Conservation (phyloP, 1,139 yeast species). For the Yamadazyma conglobata region DNA sequence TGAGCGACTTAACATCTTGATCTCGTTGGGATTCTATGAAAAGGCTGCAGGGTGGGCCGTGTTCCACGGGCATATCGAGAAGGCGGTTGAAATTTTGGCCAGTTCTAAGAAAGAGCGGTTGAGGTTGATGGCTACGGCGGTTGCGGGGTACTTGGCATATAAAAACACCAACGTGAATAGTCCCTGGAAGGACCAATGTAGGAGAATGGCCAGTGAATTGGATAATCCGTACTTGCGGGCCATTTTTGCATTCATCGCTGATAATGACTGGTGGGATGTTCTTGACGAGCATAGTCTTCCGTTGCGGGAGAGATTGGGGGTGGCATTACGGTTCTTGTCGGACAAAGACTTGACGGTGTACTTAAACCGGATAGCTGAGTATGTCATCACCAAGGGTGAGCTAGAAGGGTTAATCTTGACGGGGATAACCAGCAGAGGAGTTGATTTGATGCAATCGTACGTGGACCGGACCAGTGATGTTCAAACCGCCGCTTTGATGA, state of each 20-base stretch:
- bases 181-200: conserved; percentile 92
- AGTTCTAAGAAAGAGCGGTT: conserved; percentile 60
- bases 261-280: conserved; percentile 96
- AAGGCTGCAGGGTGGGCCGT: conserved; percentile 99
- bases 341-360: conserved; percentile 73
- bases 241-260: conserved; percentile 90
- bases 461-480: conserved; percentile 89
- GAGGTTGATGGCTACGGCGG: conserved; percentile 85
- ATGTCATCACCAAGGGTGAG: conserved; percentile 75
- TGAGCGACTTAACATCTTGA: conserved; percentile 56
- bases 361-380: conserved; percentile 64
- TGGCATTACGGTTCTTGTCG: conserved; percentile 79
- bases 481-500: conserved; percentile 84
- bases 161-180: conserved; percentile 60
- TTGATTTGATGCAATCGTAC: conserved; percentile 78
- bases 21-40: conserved; percentile 61
- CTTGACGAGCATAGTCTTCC: conserved; percentile 88
- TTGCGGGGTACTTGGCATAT: conserved; percentile 87
- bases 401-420: conserved; percentile 87
- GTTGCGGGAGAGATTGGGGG: conserved; percentile 81
- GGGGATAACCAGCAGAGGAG: conserved; percentile 82
- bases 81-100: conserved; percentile 72
- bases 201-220: conserved; percentile 79
- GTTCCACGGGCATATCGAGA: conserved; percentile 81
- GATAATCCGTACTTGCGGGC: conserved; percentile 89